Evolutionary conservation across 176 grass and related monocot genomes (phyloP).

Genomic region (Tuctoria greenei): DNA sequence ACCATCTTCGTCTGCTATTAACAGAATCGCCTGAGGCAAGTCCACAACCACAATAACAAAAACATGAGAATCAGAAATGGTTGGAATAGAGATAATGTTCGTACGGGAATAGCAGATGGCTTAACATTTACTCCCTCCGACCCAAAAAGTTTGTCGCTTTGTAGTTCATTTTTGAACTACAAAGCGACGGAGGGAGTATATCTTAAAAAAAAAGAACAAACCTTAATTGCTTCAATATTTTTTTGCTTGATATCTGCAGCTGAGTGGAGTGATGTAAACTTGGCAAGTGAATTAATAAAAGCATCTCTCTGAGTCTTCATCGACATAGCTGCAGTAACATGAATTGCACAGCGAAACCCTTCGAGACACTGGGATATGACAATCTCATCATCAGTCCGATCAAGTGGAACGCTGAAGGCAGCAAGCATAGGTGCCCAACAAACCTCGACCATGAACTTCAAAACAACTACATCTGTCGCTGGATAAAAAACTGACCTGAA

Average conservation of each 20-base stretch:
- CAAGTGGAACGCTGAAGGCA: constrained; percentile 98
- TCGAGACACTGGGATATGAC: constrained; percentile 87
- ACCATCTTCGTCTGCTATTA: constrained; percentile 97
- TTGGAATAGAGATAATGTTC: constrained; percentile 25
- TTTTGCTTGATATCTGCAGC: constrained; percentile 92
- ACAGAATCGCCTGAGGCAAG: constrained; percentile 76
- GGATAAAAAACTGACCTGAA: constrained; percentile 95
- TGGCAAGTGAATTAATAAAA: constrained; percentile 94
- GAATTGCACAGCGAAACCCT: constrained; percentile 92
- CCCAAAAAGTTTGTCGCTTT: no score
- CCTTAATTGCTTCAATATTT: constrained; percentile 98
- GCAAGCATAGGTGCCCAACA: constrained; percentile 99
- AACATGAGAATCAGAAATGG: constrained; percentile 26
- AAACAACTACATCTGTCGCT: constrained; percentile 86
- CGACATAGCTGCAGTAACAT: constrained; percentile 97
- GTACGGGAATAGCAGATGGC: background rate
- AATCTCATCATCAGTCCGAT: constrained; percentile 83
- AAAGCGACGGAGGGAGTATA: no score
- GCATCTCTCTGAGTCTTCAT: constrained; percentile 99
- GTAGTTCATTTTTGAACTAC: no score
- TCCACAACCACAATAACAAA: constrained; percentile 28
- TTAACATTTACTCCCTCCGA: constrained; percentile 34
- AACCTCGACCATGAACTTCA: constrained; percentile 98
- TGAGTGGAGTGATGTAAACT: constrained; percentile 98
- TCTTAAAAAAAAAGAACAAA: constrained; percentile 40